phyloP scores from a whole-genome alignment of 2,329 filamentous ascomycete genomes.

The Neofusicoccum umdonicola region DNA sequence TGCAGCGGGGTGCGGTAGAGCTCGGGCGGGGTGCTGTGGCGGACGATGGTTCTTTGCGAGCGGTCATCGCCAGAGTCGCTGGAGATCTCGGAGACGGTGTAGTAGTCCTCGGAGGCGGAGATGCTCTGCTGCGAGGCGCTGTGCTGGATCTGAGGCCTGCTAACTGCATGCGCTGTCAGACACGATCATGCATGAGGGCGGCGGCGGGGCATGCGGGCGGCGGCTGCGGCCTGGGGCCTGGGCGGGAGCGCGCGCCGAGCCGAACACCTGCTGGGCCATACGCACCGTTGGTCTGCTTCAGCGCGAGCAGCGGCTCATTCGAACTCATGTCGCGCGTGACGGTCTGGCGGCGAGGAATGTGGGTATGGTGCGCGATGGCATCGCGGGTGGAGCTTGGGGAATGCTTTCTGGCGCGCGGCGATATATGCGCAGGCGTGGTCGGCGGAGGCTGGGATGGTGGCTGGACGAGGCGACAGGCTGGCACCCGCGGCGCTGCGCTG shows the following conservation, averaged over 20 bases:
- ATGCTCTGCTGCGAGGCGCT: conserved; percentile 46
- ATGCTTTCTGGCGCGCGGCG: background rate
- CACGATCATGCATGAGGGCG: conserved; percentile 1
- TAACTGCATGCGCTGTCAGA: conserved; percentile 29
- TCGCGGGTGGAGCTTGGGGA: background rate
- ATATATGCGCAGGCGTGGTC: conserved; percentile 9
- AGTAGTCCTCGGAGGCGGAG: conserved; percentile 51
- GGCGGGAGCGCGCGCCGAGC: background rate
- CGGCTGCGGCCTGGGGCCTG: background rate
- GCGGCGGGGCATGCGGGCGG: too few relatives aligned
- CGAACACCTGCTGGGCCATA: background rate
- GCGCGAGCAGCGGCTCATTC: conserved; percentile 15
- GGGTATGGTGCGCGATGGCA: background rate
- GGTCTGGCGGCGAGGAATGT: background rate
- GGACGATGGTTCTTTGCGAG: conserved; percentile 25
- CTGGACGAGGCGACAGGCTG: background rate
- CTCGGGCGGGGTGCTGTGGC: conserved; percentile 36
- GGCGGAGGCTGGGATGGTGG: conserved; percentile 16
- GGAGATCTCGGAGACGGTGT: conserved; percentile 40
- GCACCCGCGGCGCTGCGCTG: background rate
- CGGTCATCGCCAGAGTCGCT: conserved; percentile 36
- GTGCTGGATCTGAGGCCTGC: conserved; percentile 39
- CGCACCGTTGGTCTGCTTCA: conserved; percentile 21
- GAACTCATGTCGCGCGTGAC: conserved; percentile 14
- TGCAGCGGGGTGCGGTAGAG: conserved; percentile 32